Percentiles rank a stretch among this genome's conserved stretches.
Conservation (phyloP, 116 monocot genomes). For the Iris pallida region DNA sequence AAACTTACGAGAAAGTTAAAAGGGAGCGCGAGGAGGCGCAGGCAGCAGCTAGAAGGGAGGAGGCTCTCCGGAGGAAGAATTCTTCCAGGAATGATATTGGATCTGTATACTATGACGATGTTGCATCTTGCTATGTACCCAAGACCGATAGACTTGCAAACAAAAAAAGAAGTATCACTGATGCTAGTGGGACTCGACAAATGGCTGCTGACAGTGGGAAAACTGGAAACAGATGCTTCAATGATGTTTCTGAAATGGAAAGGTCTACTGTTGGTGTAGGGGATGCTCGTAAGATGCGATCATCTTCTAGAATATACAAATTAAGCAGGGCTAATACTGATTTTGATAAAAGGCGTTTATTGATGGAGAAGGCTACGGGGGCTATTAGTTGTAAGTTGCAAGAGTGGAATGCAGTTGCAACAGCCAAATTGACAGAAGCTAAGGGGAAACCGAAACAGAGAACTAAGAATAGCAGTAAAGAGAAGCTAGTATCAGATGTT, state of each 20-base stretch:
- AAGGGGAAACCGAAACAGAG: constrained; percentile 32
- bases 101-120: constrained; percentile 15
- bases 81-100: constrained; percentile 3
- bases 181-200: constrained; percentile 13
- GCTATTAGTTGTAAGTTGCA: constrained; percentile 35
- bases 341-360: constrained; percentile 28
- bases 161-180: constrained; percentile 20
- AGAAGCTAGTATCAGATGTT: constrained; percentile 5
- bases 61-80: constrained; percentile 24
- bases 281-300: constrained; percentile 17
- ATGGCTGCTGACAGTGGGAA: not conserved
- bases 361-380: constrained; percentile 45
- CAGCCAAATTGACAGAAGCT: constrained; percentile 14
- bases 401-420: constrained; percentile 22
- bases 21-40: constrained; percentile 44
- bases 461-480: constrained; percentile 20
- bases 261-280: constrained; percentile 8
- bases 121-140: constrained; percentile 1
- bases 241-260: constrained; percentile 15
- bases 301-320: constrained; percentile 9
- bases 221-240: not conserved
- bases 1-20: constrained; percentile 51
- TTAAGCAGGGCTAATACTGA: constrained; percentile 19
- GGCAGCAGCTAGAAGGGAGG: constrained; percentile 39
- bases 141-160: constrained; percentile 20